These are phyloP conservation scores for Microbotryum saponariae DNA, from an alignment of 1,284 basidiomycete genomes.

Conservation along the genomic window DNA sequence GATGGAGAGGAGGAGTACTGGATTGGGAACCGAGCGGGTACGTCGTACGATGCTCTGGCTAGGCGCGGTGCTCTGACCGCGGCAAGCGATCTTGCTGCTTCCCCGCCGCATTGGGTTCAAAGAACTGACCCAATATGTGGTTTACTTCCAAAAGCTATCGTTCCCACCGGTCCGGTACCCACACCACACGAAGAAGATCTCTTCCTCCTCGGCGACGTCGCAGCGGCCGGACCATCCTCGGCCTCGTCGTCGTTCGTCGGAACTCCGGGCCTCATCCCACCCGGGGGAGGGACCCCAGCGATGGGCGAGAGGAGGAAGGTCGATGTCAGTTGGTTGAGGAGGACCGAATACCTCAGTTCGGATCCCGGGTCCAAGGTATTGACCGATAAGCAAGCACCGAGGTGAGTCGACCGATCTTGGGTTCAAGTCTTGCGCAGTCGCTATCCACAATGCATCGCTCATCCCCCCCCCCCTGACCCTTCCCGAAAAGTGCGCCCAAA, in stretches of 20 bases:
- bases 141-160: not conserved
- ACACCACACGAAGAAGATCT: conserved; percentile 31
- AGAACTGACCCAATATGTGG: not conserved
- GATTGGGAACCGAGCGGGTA: conserved; percentile 21
- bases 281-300: conserved; percentile 1
- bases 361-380: conserved; percentile 11
- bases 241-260: conserved; percentile 26
- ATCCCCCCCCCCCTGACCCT: too few species aligned
- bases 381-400: not conserved
- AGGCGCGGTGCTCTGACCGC: too few species aligned
- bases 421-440: not conserved
- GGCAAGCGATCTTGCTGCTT: too few species aligned
- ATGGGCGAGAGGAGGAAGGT: conserved; percentile 33
- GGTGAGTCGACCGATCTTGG: too few species aligned
- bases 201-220: conserved; percentile 24
- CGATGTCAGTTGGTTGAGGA: conserved; percentile 79
- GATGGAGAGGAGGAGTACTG: conserved; percentile 52
- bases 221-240: conserved; percentile 17
- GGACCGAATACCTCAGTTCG: conserved; percentile 68
- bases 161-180: not conserved
- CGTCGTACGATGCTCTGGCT: not conserved
- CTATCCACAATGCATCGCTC: too few species aligned
- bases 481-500: conserved; percentile 6
- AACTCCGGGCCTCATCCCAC: conserved; percentile 13
- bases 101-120: not conserved